Percentiles rank a stretch among this genome's conserved stretches.
phyloP scores from a whole-genome alignment of 257 asterid species.

The Knoxia roxburghii region DNA sequence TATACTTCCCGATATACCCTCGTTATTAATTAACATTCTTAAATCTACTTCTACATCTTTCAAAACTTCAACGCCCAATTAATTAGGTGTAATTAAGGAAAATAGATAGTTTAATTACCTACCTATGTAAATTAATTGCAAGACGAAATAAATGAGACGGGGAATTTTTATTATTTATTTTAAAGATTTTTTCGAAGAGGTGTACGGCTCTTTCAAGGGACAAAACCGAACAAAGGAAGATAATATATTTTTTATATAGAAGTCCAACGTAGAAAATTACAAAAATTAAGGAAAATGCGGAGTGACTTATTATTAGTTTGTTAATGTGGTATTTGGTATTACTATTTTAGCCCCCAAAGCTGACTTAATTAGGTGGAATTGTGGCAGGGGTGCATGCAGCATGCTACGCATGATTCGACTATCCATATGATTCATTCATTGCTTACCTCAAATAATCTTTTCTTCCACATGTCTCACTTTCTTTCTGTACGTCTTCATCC shows the following conservation, averaged over 20 bases:
- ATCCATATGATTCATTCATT: not conserved
- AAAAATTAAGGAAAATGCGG: slow-evolving; percentile 3
- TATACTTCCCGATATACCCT: too few species aligned
- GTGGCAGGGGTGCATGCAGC: slow-evolving; percentile 10
- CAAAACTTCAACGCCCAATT: too few species aligned
- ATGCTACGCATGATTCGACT: not conserved
- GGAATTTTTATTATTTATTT: too few species aligned
- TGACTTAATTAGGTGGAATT: slow-evolving; percentile 11
- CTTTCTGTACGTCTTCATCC: not conserved
- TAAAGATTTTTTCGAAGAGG: too few species aligned
- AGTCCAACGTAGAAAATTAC: slow-evolving; percentile 14
- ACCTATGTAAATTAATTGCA: too few species aligned
- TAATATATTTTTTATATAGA: not conserved
- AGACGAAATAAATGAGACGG: too few species aligned
- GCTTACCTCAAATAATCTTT: not conserved
- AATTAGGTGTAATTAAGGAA: too few species aligned
- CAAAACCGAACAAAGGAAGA: too few species aligned
- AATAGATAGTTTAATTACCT: too few species aligned
- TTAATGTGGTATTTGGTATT: not conserved
- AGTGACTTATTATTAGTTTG: slow-evolving; percentile 4
- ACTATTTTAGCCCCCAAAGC: slow-evolving; percentile 3
- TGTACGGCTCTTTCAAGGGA: too few species aligned
- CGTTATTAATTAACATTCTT: too few species aligned
- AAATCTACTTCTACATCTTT: too few species aligned
- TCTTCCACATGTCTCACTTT: not conserved